Evolutionary conservation across 768 basidiomycete genomes (phyloP).

Genomic region (Clitopilus passeckerianus): DNA sequence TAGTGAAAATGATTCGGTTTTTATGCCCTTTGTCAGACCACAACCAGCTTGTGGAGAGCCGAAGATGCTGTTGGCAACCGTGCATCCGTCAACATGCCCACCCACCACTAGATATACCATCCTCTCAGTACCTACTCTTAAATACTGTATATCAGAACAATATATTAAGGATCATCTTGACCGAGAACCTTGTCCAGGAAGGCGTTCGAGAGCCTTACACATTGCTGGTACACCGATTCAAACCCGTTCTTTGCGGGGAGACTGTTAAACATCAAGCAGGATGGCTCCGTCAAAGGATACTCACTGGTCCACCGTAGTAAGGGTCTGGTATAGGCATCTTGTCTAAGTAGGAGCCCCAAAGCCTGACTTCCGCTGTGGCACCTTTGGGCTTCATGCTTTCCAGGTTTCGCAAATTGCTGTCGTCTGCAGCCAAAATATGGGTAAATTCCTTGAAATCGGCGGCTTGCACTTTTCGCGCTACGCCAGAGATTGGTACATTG

Average conservation of each 20-base stretch:
- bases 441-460: slow-evolving; percentile 74
- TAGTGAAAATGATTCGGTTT: not conserved
- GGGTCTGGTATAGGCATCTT: slow-evolving; percentile 75
- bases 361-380: slow-evolving; percentile 57
- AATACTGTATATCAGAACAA: not conserved
- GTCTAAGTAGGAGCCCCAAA: slow-evolving; percentile 83
- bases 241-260: slow-evolving; percentile 55
- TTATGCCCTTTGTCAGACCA: slow-evolving; percentile 51
- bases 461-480: slow-evolving; percentile 58
- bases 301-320: slow-evolving; percentile 70
- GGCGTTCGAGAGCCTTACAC: slow-evolving; percentile 66
- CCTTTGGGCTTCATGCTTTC: slow-evolving; percentile 42
- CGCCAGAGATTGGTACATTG: slow-evolving; percentile 63
- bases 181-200: slow-evolving; percentile 66
- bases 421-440: slow-evolving; percentile 84
- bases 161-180: slow-evolving; percentile 12
- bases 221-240: slow-evolving; percentile 75
- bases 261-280: not conserved
- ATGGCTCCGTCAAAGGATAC: slow-evolving; percentile 14
- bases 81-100: slow-evolving; percentile 87
- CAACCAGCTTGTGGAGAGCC: slow-evolving; percentile 87
- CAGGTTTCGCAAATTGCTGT: slow-evolving; percentile 64
- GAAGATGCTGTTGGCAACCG: slow-evolving; percentile 77
- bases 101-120: slow-evolving; percentile 46
- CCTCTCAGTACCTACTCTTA: not conserved